Conservation (phyloP, 345 rosid genomes). For the Eutrema yunnanense region DNA sequence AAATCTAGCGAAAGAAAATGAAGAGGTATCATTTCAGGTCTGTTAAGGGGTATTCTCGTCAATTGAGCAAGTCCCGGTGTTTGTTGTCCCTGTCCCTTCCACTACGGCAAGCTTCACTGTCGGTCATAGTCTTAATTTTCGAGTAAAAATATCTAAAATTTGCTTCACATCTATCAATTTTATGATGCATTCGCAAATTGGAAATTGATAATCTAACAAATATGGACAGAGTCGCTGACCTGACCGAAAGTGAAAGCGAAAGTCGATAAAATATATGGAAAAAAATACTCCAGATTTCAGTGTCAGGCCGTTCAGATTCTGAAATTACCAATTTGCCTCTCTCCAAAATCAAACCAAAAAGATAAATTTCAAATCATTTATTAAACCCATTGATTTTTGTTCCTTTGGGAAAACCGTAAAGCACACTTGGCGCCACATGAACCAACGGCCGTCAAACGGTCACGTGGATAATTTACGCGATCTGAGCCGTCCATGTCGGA, state of each 20-base stretch:
- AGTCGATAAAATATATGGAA: neutral
- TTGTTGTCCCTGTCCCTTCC: neutral
- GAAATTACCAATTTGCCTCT: slow-evolving; percentile 9
- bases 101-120: neutral
- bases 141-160: neutral
- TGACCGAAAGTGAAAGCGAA: slow-evolving; percentile 5
- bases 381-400: neutral
- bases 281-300: neutral
- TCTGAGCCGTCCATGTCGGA: slow-evolving; percentile 24
- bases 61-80: neutral
- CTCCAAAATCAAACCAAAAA: neutral
- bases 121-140: neutral
- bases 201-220: neutral
- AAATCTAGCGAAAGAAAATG: no score
- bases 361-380: neutral
- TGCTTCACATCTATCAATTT: no score
- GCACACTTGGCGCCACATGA: neutral
- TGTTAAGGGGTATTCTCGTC: slow-evolving; percentile 8
- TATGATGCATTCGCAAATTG: no score
- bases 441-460: slow-evolving; percentile 9
- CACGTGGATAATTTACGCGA: neutral
- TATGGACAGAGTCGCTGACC: slow-evolving; percentile 11
- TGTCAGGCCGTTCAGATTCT: neutral
- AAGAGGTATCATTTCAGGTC: no score
- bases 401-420: neutral